These are phyloP conservation scores for Truncatella angustata DNA, from an alignment of 2,329 filamentous ascomycete species.

Conservation along the genomic window DNA sequence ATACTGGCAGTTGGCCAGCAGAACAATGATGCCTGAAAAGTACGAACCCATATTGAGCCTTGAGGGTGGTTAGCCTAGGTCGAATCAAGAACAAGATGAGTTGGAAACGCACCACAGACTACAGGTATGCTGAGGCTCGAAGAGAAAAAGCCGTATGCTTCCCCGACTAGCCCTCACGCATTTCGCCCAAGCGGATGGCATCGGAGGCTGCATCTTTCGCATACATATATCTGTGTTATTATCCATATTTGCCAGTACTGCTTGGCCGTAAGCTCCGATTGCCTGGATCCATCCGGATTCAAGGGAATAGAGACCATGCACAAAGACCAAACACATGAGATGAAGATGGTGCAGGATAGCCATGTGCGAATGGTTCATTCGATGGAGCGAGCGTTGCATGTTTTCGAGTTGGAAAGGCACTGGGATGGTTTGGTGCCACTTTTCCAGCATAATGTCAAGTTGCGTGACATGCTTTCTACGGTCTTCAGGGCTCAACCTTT, in stretches of 20 bases:
- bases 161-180: slow-evolving; percentile 20
- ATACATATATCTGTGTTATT: slow-evolving; percentile 15
- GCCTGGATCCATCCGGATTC: slow-evolving; percentile 35
- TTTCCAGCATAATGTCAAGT: slow-evolving; percentile 29
- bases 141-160: slow-evolving; percentile 19
- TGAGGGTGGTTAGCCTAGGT: background rate
- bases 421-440: slow-evolving; percentile 35
- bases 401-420: slow-evolving; percentile 27
- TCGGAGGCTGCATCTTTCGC: slow-evolving; percentile 12
- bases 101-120: slow-evolving; percentile 18
- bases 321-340: slow-evolving; percentile 32
- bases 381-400: slow-evolving; percentile 25
- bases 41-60: slow-evolving; percentile 24
- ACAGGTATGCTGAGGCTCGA: slow-evolving; percentile 13
- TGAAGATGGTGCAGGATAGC: slow-evolving; percentile 36
- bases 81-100: background rate
- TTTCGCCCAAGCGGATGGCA: slow-evolving; percentile 19
- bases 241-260: slow-evolving; percentile 22
- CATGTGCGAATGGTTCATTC: slow-evolving; percentile 32
- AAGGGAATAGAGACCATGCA: slow-evolving; percentile 37
- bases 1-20: slow-evolving; percentile 23
- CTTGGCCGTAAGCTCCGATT: slow-evolving; percentile 26
- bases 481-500: slow-evolving; percentile 22
- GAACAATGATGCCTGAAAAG: slow-evolving; percentile 23
- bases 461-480: slow-evolving; percentile 26